Percentiles rank a stretch among this genome's conserved stretches.
Conservation (phyloP, 2,329 filamentous ascomycete species). For the Ophiocordyceps camponoti-rufipedis region DNA sequence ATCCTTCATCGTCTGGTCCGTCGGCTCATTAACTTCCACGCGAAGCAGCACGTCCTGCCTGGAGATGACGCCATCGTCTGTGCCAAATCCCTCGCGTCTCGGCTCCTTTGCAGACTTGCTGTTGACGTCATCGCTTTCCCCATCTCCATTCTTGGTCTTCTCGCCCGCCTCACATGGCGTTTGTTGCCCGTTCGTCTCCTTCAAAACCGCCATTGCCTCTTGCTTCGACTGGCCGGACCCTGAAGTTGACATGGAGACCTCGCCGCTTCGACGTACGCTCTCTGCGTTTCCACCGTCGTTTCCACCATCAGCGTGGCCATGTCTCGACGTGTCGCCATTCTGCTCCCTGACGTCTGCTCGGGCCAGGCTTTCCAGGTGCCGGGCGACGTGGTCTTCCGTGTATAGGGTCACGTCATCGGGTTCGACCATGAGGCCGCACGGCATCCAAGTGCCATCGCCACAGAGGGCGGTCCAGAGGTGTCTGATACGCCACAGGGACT, state of each 20-base stretch:
- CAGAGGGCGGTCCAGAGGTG: constrained; percentile 54
- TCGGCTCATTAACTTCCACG: not conserved
- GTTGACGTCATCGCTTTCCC: not conserved
- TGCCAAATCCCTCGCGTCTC: not conserved
- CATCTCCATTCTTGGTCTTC: not conserved
- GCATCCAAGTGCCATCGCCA: constrained; percentile 55
- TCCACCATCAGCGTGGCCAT: constrained; percentile 1
- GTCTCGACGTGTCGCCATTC: constrained; percentile 8
- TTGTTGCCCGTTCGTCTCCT: constrained; percentile 1
- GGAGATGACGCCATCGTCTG: not conserved
- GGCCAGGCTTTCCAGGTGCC: constrained; percentile 14
- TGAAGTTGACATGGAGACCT: constrained; percentile 13
- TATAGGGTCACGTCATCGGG: constrained; percentile 37
- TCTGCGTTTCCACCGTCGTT: not conserved
- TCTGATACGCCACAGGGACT: constrained; percentile 55
- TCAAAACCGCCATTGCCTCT: constrained; percentile 1
- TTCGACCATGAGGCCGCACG: constrained; percentile 38
- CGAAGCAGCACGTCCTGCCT: not conserved
- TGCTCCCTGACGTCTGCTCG: constrained; percentile 4
- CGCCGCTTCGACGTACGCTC: not conserved
- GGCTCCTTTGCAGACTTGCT: not conserved
- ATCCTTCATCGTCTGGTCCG: constrained; percentile 4
- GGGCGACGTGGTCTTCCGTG: constrained; percentile 25
- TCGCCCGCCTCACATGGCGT: not conserved
- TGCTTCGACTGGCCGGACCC: constrained; percentile 5